These are phyloP conservation scores for Apophysomyces sp. DNA, from an alignment of 371 early-diverging fungal species.

Conservation along the genomic window DNA sequence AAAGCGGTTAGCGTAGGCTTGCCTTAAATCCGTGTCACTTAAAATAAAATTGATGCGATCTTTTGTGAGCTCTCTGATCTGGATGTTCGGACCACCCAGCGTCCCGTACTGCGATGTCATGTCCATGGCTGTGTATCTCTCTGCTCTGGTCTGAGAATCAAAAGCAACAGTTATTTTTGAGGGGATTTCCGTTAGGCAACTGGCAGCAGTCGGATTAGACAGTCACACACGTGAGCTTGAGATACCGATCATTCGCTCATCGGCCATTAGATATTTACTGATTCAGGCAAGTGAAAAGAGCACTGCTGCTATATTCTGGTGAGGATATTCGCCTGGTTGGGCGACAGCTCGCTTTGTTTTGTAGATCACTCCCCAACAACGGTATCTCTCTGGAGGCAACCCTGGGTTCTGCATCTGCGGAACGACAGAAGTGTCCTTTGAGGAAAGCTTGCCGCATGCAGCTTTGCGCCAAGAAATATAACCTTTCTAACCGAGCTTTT, in stretches of 20 bases:
- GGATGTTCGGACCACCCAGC: conserved; percentile 67
- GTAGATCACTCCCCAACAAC: neutral
- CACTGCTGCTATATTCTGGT: neutral
- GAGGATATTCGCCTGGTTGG: neutral
- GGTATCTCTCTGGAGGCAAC: neutral
- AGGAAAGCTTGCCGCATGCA: neutral
- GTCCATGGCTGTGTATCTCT: neutral
- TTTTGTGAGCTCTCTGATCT: conserved; percentile 68
- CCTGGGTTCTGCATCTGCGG: neutral
- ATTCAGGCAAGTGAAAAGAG: neutral
- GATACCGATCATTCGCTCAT: neutral
- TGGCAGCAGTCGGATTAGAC: too few species aligned
- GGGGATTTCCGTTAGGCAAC: too few species aligned
- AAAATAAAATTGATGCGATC: conserved; percentile 74
- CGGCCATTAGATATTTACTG: neutral
- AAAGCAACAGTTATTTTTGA: too few species aligned
- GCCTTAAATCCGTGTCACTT: conserved; percentile 79
- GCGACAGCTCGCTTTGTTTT: neutral
- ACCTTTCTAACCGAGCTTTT: neutral
- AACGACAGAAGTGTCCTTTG: neutral
- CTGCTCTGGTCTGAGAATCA: too few species aligned
- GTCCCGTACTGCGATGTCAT: conserved; percentile 31
- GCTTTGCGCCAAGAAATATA: neutral
- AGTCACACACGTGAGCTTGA: too few species aligned
- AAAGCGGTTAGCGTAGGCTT: conserved; percentile 4